phyloP scores from a whole-genome alignment of 2,329 filamentous ascomycete genomes.

The Colletotrichum sp. region DNA sequence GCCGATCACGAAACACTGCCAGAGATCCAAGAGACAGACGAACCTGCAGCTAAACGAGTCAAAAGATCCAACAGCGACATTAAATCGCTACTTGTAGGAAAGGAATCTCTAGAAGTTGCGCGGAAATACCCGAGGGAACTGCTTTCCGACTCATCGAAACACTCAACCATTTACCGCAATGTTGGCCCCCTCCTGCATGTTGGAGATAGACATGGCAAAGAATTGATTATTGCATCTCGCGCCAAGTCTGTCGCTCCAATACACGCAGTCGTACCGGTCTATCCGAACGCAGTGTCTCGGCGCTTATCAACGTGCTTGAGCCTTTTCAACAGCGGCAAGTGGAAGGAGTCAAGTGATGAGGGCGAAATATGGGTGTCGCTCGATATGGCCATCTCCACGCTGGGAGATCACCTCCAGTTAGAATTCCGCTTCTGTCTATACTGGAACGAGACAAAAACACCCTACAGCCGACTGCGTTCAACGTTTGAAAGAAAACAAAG shows the following conservation, averaged over 20 bases:
- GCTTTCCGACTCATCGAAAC: background rate
- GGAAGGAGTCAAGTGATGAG: constrained; percentile 16
- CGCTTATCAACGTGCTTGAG: constrained; percentile 19
- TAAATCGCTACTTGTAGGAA: background rate
- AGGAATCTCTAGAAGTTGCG: background rate
- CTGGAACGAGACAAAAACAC: constrained; percentile 46
- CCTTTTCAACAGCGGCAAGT: background rate
- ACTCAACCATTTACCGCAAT: background rate
- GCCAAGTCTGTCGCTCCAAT: background rate
- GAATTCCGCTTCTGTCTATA: constrained; percentile 39
- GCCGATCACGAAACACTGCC: background rate
- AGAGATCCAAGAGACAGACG: background rate
- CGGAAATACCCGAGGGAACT: background rate
- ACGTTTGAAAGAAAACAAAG: constrained; percentile 34
- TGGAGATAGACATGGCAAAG: background rate
- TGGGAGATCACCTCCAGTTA: constrained; percentile 29
- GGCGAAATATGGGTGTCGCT: constrained; percentile 37
- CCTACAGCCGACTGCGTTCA: constrained; percentile 32
- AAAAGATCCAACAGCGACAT: background rate
- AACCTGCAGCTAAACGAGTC: constrained; percentile 1
- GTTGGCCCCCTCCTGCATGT: background rate
- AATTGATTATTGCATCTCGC: background rate
- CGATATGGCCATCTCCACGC: constrained; percentile 33
- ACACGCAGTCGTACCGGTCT: background rate
- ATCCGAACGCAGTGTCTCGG: background rate